A percentile compares a stretch with the other conserved stretches of the same genome.
phyloP scores from a whole-genome alignment of 106 monocot genomes.

The Dendrobium chrysotoxum region DNA sequence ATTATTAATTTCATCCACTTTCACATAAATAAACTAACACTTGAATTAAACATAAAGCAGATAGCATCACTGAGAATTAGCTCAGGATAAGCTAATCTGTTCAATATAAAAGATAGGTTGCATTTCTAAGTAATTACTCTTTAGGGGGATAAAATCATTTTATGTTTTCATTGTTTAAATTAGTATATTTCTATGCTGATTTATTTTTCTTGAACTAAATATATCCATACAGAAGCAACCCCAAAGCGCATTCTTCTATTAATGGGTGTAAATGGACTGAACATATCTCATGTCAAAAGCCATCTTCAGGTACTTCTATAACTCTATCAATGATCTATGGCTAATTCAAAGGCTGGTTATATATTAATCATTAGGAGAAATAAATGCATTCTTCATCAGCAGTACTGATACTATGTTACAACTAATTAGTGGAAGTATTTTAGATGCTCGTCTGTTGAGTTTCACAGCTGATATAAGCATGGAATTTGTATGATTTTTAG shows the following conservation, averaged over 20 bases:
- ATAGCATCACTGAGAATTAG: too few species aligned
- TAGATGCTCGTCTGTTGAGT: too few species aligned
- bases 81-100: neutral
- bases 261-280: slow-evolving; percentile 59
- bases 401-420: too few species aligned
- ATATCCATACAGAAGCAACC: slow-evolving; percentile 51
- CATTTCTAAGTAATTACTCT: neutral
- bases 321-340: neutral
- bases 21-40: too few species aligned
- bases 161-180: neutral
- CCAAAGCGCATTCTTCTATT: slow-evolving; percentile 62
- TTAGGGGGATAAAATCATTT: neutral
- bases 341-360: neutral
- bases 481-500: too few species aligned
- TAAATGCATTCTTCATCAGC: too few species aligned
- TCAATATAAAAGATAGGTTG: neutral
- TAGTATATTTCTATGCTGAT: neutral
- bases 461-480: too few species aligned
- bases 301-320: slow-evolving; percentile 64
- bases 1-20: too few species aligned
- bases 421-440: too few species aligned
- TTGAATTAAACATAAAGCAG: too few species aligned
- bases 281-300: slow-evolving; percentile 78
- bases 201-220: neutral
- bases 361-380: too few species aligned